Conservation (phyloP, 2,329 filamentous ascomycete genomes). For the Botrytis medusae region DNA sequence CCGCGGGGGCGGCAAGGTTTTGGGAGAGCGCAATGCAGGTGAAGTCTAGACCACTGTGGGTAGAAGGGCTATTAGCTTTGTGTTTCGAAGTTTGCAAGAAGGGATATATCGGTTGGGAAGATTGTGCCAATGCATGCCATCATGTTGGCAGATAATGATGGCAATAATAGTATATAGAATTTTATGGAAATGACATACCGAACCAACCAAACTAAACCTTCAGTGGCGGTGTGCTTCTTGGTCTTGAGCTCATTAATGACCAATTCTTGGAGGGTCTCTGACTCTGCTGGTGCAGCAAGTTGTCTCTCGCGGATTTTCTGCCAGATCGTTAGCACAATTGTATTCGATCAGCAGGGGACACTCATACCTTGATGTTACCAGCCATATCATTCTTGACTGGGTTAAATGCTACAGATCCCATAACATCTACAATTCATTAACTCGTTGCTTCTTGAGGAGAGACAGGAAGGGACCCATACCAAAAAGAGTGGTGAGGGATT, state of each 20-base stretch:
- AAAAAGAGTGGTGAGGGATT: slow-evolving; percentile 84
- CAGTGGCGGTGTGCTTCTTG: slow-evolving; percentile 84
- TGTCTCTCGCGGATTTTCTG: slow-evolving; percentile 90
- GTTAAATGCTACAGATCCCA: slow-evolving; percentile 74
- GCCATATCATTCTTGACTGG: slow-evolving; percentile 90
- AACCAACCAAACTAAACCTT: slow-evolving; percentile 87
- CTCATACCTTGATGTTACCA: slow-evolving; percentile 80
- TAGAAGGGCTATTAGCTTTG: not conserved
- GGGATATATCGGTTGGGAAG: too few relatives aligned
- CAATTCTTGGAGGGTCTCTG: slow-evolving; percentile 81
- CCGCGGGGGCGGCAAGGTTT: slow-evolving; percentile 65
- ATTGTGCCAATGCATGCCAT: not conserved
- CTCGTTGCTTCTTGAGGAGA: not conserved
- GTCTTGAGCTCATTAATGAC: slow-evolving; percentile 83
- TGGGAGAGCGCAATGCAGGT: slow-evolving; percentile 79
- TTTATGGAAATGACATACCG: slow-evolving; percentile 64
- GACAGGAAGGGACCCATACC: slow-evolving; percentile 49
- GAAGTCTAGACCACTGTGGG: slow-evolving; percentile 81
- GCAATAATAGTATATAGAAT: slow-evolving; percentile 33
- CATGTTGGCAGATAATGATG: not conserved
- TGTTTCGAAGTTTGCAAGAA: not conserved
- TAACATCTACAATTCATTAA: slow-evolving; percentile 49
- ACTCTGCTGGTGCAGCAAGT: slow-evolving; percentile 73
- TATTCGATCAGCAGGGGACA: not conserved
- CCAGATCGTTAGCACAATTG: slow-evolving; percentile 18